These are phyloP conservation scores for Phaeosphaeria sp. DNA, from an alignment of 2,329 filamentous ascomycete genomes.

Conservation along the genomic window DNA sequence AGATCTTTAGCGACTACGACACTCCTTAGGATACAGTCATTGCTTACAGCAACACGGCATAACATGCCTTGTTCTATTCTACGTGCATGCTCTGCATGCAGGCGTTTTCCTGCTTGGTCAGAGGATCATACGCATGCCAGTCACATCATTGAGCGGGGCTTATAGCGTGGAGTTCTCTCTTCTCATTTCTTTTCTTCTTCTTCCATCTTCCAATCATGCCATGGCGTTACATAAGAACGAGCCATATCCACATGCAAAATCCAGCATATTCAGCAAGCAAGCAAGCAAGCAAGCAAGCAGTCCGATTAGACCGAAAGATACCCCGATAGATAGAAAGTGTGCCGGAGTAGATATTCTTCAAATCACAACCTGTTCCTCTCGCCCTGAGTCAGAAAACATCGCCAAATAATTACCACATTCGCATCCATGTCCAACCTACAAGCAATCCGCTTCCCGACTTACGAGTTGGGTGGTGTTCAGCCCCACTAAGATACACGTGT, in stretches of 20 bases:
- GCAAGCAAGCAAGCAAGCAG: neutral
- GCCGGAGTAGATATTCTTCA: neutral
- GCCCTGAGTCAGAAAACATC: too few relatives aligned
- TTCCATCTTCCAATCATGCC: neutral
- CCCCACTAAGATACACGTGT: neutral
- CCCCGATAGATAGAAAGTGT: neutral
- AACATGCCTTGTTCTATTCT: neutral
- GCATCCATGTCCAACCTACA: too few relatives aligned
- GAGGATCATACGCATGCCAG: neutral
- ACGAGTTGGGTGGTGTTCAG: too few relatives aligned
- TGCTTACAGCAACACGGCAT: neutral
- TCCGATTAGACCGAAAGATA: neutral
- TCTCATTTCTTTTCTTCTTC: neutral
- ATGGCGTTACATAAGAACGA: neutral
- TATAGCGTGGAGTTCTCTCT: neutral
- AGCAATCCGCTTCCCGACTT: too few relatives aligned
- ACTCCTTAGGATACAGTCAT: conserved; percentile 21
- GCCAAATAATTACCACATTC: too few relatives aligned
- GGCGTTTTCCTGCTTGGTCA: neutral
- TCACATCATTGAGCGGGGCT: neutral
- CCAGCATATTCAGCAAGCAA: neutral
- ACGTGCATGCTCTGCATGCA: neutral
- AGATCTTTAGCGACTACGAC: conserved; percentile 44
- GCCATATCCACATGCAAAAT: neutral
- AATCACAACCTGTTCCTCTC: too few relatives aligned